phyloP scores from a whole-genome alignment of 148 eudicot genomes.

The Silene conica region DNA sequence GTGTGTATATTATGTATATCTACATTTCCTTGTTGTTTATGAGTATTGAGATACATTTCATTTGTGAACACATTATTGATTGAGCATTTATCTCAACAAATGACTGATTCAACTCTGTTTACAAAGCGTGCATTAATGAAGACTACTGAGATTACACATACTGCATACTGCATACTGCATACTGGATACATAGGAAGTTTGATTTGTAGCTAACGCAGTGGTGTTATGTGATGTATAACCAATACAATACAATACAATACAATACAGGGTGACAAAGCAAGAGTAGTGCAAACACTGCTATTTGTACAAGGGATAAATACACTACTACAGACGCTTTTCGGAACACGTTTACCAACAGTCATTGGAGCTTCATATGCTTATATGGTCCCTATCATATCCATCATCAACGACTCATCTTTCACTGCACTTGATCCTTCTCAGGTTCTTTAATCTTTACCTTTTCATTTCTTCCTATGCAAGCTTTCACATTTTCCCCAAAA shows the following conservation, averaged over 20 bases:
- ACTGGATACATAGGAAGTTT: too few species aligned
- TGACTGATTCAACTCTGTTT: too few species aligned
- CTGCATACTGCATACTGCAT: too few species aligned
- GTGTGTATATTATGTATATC: too few species aligned
- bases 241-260: too few species aligned
- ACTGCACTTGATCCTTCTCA: constrained; percentile 53
- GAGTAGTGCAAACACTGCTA: constrained; percentile 90
- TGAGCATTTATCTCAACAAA: too few species aligned
- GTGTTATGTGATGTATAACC: too few species aligned
- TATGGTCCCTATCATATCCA: constrained; percentile 90
- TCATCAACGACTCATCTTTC: constrained; percentile 72
- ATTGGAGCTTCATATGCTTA: constrained; percentile 95
- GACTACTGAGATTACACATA: too few species aligned
- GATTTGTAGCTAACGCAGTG: background rate
- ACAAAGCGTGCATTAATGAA: too few species aligned
- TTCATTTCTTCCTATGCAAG: background rate
- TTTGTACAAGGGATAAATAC: constrained; percentile 95
- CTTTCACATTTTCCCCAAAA: background rate
- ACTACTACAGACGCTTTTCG: constrained; percentile 77
- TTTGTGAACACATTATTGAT: too few species aligned
- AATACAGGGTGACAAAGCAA: constrained; percentile 95
- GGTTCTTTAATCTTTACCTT: constrained; percentile 34
- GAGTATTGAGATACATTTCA: too few species aligned
- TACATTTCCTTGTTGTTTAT: too few species aligned
- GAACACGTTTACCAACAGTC: constrained; percentile 83